Evolutionary conservation across 2,329 filamentous ascomycete genomes (phyloP), one percentile per base, ranked within the genome.

Genomic region (Decorospora gaudefroyi): DNA sequence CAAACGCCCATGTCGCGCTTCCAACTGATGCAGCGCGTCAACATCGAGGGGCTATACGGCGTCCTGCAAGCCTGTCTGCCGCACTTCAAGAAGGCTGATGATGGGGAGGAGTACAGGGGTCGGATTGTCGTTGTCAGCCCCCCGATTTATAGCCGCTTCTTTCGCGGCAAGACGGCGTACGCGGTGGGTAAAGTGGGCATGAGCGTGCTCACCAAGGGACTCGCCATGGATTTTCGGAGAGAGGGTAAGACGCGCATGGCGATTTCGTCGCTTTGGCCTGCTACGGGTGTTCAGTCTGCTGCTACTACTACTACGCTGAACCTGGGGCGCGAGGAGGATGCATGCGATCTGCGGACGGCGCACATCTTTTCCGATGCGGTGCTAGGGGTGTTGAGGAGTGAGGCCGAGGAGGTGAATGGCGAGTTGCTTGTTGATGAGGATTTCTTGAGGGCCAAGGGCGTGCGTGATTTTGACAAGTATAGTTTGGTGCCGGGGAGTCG

Each of bases 111-210:
- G 0, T 78, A 76, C 71, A 76, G 74, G 17, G 87, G 83, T 0
- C 72, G 89, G 17, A 81, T 95, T 49, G 74, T 95, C 31, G 86
- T 93, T 41, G 86, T 95, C 41, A 87, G 84, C 61, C 90, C 90
- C 16, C 89, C 89, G 1, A 91, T 95, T 44, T 95, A 95, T 70
- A 87, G 82, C 51, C 78, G 90, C 19, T 95, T 95, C 70, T 91
- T 93, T 68, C 74, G 87, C 15, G 90, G 89, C 8, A 95, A 95
- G 78, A 88, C 88, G 1, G 88, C 86, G 10, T 95, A 95, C 71
- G 88, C 90, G 0, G 80, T 83, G 71, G 79, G 78, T 51, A 93
- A 93, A 65, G 79, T 92, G 3, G 87, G 78, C 30, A 95, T 95
- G 89, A 87, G 82, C 59, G 86, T 92, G 3, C 66, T 95, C 30